Base-by-base conservation (phyloP, 2,329 filamentous ascomycete species). In the Coniochaeta sp. region DNA sequence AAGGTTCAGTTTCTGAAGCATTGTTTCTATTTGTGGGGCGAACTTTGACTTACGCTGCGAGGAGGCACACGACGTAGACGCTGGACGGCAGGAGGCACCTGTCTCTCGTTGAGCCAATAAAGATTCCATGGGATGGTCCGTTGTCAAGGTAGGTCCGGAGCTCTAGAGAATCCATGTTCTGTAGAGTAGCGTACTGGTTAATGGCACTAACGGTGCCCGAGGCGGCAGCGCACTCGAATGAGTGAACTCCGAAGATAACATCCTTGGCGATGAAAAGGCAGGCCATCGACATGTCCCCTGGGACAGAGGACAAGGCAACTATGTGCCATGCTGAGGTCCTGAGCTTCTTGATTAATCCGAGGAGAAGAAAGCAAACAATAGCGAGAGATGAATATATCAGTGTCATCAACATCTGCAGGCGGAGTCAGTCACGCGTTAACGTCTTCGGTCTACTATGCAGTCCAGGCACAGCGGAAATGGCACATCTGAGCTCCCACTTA, bases 281-380 rank as follows among this genome's bases (percentile, higher is more conserved):
- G 61, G 66, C 62, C 47, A 67, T 65, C 24, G 63, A 59, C 6
- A 69, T 54, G 44, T 71, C 69, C 0, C 62, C 61, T n/a, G 66
- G 60, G 10, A 70, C 42, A 24, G 65, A 63, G 14, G 57, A 40
- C 42, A 66, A 14, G 58, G 62, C 60, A 32, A 62, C 61, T 40
- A 63, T 52, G 17, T 62, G 63, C 60, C 66, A 65, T 61, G 54
- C 44, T 44, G 57, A 59, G 19, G 60, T 24, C 8, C 58, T 61
- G n/a, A 63, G 55, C 22, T 59, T 59, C 57, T n/a, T 22, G 63
- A 50, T 55, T 62, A 30, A 2, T 19, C 32, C 64, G 32, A 62
- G 58, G n/a, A 68, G 28, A 16, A 61, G 61, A 28, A 66, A 60
- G 26, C 62, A 59, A 52, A 64, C 40, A 19, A 70, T 57, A 10